Base-by-base conservation (phyloP, 768 basidiomycete genomes). In the Cyclocybe cylindracea region DNA sequence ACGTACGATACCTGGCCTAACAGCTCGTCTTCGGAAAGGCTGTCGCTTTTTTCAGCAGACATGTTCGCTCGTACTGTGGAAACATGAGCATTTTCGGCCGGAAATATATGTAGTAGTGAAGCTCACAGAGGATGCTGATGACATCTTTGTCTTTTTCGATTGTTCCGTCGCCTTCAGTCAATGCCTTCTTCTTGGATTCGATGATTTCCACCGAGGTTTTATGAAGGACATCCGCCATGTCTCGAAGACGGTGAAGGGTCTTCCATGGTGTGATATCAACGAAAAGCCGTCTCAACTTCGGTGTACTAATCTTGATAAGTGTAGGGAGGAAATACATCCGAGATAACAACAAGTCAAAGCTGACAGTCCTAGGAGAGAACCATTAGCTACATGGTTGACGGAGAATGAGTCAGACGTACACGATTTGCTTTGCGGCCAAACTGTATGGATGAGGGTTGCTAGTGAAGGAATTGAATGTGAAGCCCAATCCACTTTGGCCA, bases 81-180 rank as follows among this genome's bases (percentile, higher is more conserved):
- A 31, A 16, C 39, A 18, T 34, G 14, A 18, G 36, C 6, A n/a
- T 32, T 31, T 5, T 13, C 35, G 29, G 14, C n/a, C n/a, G n/a
- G n/a, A n/a, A 38, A 39, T 36, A 44, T 38, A 13, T 1, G 16
- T 24, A 33, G 44, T 31, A 46, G 24, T 32, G 10, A 53, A 24
- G 5, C 74, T 29, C 56, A 81, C 79, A 53, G 16, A 80, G 60
- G 14, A 78, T 64, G 54, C 76, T 80, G 56, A 79, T 69, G 10
- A 82, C 69, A 59, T 80, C 79, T 46, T 70, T 77, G 11, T 75
- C 77, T 39, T 68, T 65, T 6, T 64, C 71, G n/a, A 70, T 61
- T 2, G 64, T 68, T 19, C 69, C 65, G 39, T 76, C 71, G 10
- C 70, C 73, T n/a, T 64, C 61, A 11, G 56, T 50, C 6, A 77